phyloP scores from a whole-genome alignment of 2,329 filamentous ascomycete species.

The Arthroderma uncinatum region DNA sequence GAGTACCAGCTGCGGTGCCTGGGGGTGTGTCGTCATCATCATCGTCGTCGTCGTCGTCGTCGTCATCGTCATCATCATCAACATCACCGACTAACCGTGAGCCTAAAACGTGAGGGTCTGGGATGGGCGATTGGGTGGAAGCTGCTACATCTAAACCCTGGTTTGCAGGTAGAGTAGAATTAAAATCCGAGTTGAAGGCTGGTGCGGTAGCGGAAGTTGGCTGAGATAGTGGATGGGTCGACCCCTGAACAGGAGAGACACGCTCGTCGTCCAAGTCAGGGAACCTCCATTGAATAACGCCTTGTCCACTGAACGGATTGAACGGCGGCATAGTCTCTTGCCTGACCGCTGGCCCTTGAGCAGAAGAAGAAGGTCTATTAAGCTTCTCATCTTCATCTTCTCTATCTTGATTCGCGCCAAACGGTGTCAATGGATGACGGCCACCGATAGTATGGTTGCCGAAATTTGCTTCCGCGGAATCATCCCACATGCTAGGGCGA shows the following conservation, averaged over 20 bases:
- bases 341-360: background rate
- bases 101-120: too few relatives aligned
- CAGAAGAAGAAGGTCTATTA: background rate
- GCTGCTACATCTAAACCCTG: background rate
- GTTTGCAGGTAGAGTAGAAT: background rate
- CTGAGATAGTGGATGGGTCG: background rate
- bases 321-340: background rate
- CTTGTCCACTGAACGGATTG: background rate
- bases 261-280: background rate
- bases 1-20: background rate
- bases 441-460: background rate
- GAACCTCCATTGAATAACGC: background rate
- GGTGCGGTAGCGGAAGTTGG: background rate
- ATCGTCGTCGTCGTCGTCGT: background rate
- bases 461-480: background rate
- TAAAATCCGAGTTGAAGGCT: background rate
- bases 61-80: background rate
- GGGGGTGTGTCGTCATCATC: background rate
- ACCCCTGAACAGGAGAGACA: background rate
- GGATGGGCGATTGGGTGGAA: too few relatives aligned
- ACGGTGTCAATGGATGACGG: background rate
- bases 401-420: background rate
- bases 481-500: constrained; percentile 1
- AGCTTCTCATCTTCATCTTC: background rate
- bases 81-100: background rate